phyloP scores from a whole-genome alignment of 2,329 filamentous ascomycete species.

The Exophiala oligosperma region DNA sequence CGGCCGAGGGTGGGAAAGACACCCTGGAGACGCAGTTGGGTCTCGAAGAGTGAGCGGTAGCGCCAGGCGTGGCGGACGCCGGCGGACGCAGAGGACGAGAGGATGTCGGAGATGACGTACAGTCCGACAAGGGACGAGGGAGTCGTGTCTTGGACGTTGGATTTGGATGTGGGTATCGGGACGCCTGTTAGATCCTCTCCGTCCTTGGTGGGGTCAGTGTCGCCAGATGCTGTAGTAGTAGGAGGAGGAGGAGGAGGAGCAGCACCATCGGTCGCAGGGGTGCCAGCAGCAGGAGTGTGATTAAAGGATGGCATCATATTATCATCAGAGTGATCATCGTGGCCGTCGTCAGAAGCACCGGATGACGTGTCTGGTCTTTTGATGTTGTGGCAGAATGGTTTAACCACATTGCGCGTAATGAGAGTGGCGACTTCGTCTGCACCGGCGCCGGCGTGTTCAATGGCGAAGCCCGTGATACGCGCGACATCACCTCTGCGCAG shows the following conservation, averaged over 20 bases:
- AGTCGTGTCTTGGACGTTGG: slow-evolving; percentile 48
- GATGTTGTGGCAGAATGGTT: slow-evolving; percentile 69
- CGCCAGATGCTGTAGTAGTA: slow-evolving; percentile 22
- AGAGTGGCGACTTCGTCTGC: slow-evolving; percentile 90
- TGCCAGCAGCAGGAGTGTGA: too few relatives aligned
- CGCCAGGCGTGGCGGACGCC: slow-evolving; percentile 83
- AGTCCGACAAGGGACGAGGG: slow-evolving; percentile 75
- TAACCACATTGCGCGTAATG: slow-evolving; percentile 77
- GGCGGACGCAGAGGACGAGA: slow-evolving; percentile 73
- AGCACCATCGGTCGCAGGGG: too few relatives aligned
- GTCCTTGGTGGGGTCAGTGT: slow-evolving; percentile 33
- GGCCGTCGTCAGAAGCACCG: slow-evolving; percentile 33
- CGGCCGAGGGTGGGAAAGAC: slow-evolving; percentile 75
- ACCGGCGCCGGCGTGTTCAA: slow-evolving; percentile 79
- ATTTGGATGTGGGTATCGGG: too few relatives aligned
- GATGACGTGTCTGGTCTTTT: slow-evolving; percentile 33
- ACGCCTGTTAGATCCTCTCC: too few relatives aligned
- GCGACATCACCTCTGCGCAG: slow-evolving; percentile 84
- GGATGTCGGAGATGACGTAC: slow-evolving; percentile 77
- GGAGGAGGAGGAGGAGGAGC: too few relatives aligned
- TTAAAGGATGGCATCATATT: too few relatives aligned
- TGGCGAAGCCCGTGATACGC: slow-evolving; percentile 81
- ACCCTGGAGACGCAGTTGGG: slow-evolving; percentile 64
- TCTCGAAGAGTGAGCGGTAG: slow-evolving; percentile 78
- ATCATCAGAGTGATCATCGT: slow-evolving; percentile 19